These are phyloP conservation scores for Stylonectria norvegica DNA, from an alignment of 2,329 filamentous ascomycete species.

Conservation along the genomic window DNA sequence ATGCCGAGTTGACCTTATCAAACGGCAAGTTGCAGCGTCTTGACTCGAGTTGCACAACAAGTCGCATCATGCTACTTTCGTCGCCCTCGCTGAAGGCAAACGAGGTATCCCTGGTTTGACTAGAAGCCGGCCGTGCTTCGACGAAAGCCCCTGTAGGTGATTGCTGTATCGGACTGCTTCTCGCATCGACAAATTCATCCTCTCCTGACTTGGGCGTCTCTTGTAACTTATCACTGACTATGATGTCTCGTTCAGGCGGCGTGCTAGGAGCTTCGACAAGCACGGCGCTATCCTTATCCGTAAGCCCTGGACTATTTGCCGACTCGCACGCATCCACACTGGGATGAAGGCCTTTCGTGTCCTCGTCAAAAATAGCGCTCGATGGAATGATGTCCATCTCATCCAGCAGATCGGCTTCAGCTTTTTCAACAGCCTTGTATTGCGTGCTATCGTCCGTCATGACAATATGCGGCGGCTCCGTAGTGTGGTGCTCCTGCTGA, in stretches of 20 bases:
- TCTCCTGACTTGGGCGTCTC: conserved; percentile 42
- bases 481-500: conserved; percentile 18
- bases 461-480: conserved; percentile 13
- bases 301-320: no score
- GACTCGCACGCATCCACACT: no score
- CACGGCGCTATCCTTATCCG: background rate
- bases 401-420: background rate
- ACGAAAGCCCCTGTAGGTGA: conserved; percentile 5
- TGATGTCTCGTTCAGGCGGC: conserved; percentile 15
- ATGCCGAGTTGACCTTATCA: conserved; percentile 13
- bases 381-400: conserved; percentile 30
- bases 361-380: conserved; percentile 25
- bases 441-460: conserved; percentile 9
- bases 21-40: conserved; percentile 31
- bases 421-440: background rate
- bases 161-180: conserved; percentile 39
- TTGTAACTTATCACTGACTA: conserved; percentile 14
- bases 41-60: conserved; percentile 50
- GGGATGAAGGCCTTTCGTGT: conserved; percentile 3
- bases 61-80: conserved; percentile 45
- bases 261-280: conserved; percentile 10
- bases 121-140: conserved; percentile 2
- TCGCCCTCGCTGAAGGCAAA: conserved; percentile 44
- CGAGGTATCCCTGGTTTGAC: conserved; percentile 29
- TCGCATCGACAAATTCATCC: conserved; percentile 50